Evolutionary conservation across 2,329 filamentous ascomycete genomes (phyloP).

Genomic region (Rhexocercosporidium sp.): DNA sequence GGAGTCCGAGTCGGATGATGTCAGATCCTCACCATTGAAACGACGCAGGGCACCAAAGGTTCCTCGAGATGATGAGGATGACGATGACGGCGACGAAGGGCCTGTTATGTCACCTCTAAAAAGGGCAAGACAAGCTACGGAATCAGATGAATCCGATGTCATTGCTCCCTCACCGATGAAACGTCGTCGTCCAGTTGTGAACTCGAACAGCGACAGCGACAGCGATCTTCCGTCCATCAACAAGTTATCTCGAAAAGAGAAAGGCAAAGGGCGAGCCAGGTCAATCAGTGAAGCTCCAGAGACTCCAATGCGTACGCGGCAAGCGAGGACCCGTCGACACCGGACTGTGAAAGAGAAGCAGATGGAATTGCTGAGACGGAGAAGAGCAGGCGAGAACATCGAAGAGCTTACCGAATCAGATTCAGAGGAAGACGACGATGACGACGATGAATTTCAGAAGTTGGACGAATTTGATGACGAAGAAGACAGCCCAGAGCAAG

Average conservation of each 20-base stretch:
- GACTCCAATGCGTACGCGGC: constrained; percentile 25
- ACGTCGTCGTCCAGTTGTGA: constrained; percentile 17
- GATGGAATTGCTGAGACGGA: constrained; percentile 47
- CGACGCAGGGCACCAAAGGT: constrained; percentile 5
- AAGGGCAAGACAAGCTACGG: constrained; percentile 1
- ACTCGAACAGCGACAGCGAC: constrained; percentile 5
- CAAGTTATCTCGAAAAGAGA: neutral
- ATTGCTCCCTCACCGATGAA: constrained; percentile 27
- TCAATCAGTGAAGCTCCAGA: neutral
- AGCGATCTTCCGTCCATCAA: constrained; percentile 17
- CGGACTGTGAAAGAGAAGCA: constrained; percentile 48
- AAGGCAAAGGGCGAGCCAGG: neutral
- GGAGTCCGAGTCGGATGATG: constrained; percentile 15
- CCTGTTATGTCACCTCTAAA: constrained; percentile 31
- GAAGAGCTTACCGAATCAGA: constrained; percentile 46
- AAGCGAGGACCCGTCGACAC: constrained; percentile 33
- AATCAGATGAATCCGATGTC: constrained; percentile 20
- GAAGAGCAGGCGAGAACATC: constrained; percentile 48
- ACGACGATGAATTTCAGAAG: constrained; percentile 42
- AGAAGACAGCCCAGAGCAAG: constrained; percentile 20
- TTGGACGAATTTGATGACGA: constrained; percentile 58
- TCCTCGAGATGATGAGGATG: constrained; percentile 6
- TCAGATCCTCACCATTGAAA: constrained; percentile 30
- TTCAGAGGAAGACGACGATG: constrained; percentile 33
- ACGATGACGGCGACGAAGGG: constrained; percentile 25